phyloP scores from a whole-genome alignment of 1,284 basidiomycete species.

The Leucoagaricus sp. region DNA sequence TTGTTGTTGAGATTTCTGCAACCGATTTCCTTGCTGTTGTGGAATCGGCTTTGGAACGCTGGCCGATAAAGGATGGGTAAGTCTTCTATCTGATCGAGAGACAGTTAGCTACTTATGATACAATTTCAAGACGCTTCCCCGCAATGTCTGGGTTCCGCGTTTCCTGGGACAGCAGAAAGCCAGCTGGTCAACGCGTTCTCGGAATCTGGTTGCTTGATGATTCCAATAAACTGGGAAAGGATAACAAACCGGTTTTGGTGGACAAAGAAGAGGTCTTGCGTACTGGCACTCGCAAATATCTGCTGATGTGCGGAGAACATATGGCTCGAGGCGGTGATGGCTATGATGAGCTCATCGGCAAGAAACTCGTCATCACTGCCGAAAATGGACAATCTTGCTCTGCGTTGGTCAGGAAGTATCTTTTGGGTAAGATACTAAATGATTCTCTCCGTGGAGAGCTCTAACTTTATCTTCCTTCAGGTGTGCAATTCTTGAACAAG shows the following conservation, averaged over 20 bases:
- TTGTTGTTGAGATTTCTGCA: conserved; percentile 66
- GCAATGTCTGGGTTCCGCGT: conserved; percentile 64
- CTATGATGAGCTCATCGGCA: conserved; percentile 17
- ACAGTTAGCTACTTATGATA: conserved; percentile 30
- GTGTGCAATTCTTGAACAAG: conserved; percentile 19
- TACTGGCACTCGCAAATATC: conserved; percentile 17
- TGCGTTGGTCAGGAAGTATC: conserved; percentile 19
- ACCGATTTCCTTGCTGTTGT: conserved; percentile 63
- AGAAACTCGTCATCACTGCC: conserved; percentile 19
- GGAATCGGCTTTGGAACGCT: conserved; percentile 36
- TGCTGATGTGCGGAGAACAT: conserved; percentile 20
- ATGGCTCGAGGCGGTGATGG: conserved; percentile 20
- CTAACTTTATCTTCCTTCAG: conserved; percentile 11
- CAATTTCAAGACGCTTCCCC: conserved; percentile 56
- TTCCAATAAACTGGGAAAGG: conserved; percentile 4
- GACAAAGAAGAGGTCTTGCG: conserved; percentile 19
- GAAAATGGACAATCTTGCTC: conserved; percentile 20
- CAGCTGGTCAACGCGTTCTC: conserved; percentile 39
- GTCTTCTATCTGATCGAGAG: conserved; percentile 48
- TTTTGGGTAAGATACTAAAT: conserved; percentile 16
- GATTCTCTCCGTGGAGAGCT: not conserved
- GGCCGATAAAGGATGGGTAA: not conserved
- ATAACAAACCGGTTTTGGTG: conserved; percentile 16
- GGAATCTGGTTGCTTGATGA: conserved; percentile 44
- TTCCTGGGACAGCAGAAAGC: conserved; percentile 48